phyloP scores from a whole-genome alignment of 1,284 basidiomycete genomes.

The Flammula alnicola region DNA sequence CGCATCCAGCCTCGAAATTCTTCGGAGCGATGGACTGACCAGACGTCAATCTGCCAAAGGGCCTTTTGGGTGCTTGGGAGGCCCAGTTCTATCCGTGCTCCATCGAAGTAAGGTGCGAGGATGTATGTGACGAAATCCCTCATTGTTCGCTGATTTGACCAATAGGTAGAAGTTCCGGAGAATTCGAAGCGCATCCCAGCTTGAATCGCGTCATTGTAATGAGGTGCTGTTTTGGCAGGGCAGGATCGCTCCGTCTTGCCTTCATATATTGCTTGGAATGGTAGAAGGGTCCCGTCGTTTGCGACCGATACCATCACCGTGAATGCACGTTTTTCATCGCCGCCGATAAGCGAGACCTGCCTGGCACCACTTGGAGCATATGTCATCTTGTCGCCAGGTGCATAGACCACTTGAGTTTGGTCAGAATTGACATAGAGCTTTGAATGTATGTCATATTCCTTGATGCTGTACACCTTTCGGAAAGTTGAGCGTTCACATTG shows the following conservation, averaged over 20 bases:
- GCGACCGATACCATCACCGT: conserved; percentile 34
- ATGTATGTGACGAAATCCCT: conserved; percentile 34
- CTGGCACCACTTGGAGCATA: conserved; percentile 33
- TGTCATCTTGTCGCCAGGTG: conserved; percentile 32
- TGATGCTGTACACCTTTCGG: conserved; percentile 29
- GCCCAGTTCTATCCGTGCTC: conserved; percentile 23
- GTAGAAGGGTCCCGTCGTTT: conserved; percentile 31
- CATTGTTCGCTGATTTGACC: conserved; percentile 42
- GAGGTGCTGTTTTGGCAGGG: conserved; percentile 22
- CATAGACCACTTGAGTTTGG: conserved; percentile 39
- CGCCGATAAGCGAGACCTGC: conserved; percentile 35
- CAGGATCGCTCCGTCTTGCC: conserved; percentile 29
- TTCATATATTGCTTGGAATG: conserved; percentile 35
- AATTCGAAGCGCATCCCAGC: conserved; percentile 34
- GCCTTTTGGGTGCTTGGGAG: conserved; percentile 31
- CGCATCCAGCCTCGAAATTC: conserved; percentile 27
- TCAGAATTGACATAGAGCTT: conserved; percentile 41
- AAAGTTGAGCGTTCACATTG: conserved; percentile 28
- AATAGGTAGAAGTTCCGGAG: conserved; percentile 37
- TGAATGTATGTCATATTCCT: conserved; percentile 33
- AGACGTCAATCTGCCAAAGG: conserved; percentile 32
- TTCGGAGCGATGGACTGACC: conserved; percentile 27
- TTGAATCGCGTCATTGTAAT: conserved; percentile 24
- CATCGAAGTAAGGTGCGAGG: conserved; percentile 36
- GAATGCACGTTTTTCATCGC: conserved; percentile 42